A percentile compares a stretch with the other conserved stretches of the same genome.
These are phyloP conservation scores for Isochrysis galbana DNA, from an alignment of 78 protist genomes.

Conservation along the genomic window DNA sequence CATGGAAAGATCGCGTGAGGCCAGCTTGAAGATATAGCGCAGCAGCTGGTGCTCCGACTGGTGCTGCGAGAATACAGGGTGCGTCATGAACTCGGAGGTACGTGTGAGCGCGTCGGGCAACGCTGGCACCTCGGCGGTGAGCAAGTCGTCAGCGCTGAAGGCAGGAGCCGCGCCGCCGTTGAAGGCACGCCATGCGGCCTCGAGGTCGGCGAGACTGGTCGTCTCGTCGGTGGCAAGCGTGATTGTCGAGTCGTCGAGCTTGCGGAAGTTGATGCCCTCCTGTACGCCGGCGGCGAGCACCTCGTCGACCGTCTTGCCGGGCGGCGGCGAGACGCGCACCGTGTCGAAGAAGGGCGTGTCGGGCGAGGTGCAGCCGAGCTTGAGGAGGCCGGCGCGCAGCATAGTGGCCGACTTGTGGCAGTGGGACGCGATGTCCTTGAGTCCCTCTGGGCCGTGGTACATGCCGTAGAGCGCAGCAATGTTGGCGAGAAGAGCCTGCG, in stretches of 20 bases:
- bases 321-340: slow-evolving; percentile 8
- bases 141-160: too few species aligned
- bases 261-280: slow-evolving; percentile 74
- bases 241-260: slow-evolving; percentile 31
- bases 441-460: slow-evolving; percentile 97
- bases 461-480: slow-evolving; percentile 91
- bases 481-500: slow-evolving; percentile 96
- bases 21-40: too few species aligned
- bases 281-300: slow-evolving; percentile 40
- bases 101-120: too few species aligned
- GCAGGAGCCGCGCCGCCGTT: not conserved
- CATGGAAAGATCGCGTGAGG: too few species aligned
- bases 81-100: too few species aligned
- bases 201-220: not conserved
- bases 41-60: too few species aligned
- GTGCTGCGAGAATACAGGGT: too few species aligned
- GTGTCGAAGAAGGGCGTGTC: slow-evolving; percentile 54
- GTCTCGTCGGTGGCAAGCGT: slow-evolving; percentile 35
- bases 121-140: too few species aligned
- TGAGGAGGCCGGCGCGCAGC: slow-evolving; percentile 63
- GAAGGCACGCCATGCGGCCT: not conserved
- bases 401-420: slow-evolving; percentile 67
- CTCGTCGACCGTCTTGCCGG: slow-evolving; percentile 8
- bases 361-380: slow-evolving; percentile 41
- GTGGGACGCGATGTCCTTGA: slow-evolving; percentile 79